Conservation (phyloP, 1,284 basidiomycete genomes). For the Naganishia cerealis region DNA sequence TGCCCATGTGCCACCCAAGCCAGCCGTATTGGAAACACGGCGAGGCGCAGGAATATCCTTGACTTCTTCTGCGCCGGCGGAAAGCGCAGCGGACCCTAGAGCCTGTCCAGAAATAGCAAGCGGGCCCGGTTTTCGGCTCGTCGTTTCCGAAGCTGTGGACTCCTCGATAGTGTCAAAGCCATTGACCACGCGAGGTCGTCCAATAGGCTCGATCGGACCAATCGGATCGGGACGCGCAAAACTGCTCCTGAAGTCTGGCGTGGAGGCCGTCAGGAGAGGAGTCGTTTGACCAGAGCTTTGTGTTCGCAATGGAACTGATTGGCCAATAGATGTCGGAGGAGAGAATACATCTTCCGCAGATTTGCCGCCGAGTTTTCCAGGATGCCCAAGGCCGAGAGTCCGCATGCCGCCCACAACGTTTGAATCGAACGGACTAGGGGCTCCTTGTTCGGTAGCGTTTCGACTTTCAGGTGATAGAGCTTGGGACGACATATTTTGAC, state of each 20-base stretch:
- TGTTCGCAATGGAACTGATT: conserved; percentile 14
- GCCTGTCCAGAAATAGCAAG: conserved; percentile 18
- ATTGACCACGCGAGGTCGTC: conserved; percentile 29
- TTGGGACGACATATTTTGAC: conserved; percentile 7
- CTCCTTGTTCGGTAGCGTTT: conserved; percentile 1
- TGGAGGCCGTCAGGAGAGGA: conserved; percentile 15
- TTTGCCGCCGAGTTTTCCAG: conserved; percentile 14
- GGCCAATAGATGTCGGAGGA: conserved; percentile 8
- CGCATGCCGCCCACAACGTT: conserved; percentile 20
- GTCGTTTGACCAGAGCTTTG: conserved; percentile 25
- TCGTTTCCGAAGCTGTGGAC: not conserved
- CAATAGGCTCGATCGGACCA: conserved; percentile 35
- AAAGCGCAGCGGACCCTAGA: conserved; percentile 33
- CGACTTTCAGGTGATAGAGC: conserved; percentile 18
- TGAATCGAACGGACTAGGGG: conserved; percentile 10
- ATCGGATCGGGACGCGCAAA: conserved; percentile 31
- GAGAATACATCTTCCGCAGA: conserved; percentile 19
- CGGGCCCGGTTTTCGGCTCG: conserved; percentile 3
- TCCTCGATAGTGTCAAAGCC: conserved; percentile 26
- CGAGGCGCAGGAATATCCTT: conserved; percentile 32
- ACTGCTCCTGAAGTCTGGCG: conserved; percentile 27
- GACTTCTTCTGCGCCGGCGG: conserved; percentile 33
- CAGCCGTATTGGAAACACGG: conserved; percentile 34
- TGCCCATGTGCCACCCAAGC: conserved; percentile 25
- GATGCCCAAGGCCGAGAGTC: conserved; percentile 17